Base-by-base conservation (phyloP, 306 rosid species). In the Corylus avellana region DNA sequence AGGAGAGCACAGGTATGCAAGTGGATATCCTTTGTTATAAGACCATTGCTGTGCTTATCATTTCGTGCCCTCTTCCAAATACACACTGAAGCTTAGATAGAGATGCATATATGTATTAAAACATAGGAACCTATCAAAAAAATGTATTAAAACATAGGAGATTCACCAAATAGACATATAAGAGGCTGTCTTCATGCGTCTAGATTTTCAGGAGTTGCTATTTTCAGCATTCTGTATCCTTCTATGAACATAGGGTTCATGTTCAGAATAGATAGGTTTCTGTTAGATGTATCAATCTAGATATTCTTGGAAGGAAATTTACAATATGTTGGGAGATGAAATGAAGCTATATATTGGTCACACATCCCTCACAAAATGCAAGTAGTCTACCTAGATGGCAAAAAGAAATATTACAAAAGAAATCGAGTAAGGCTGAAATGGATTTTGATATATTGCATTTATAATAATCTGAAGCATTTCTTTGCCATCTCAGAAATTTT, bases 1-100 rank as follows among this genome's bases (percentile, higher is more conserved):
- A 57, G 96, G 96, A 77, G 92, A 89, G 56, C 91, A 88, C 83
- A 81, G 92, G 97, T 91, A 89, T 14, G 12, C 20, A 32, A 58
- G 27, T 79, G 46, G 50, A 37, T 67, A 18, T 29, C 27, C 25
- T 67, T 39, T 67, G 72, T 18, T 67, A 44, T 67, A 39, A 9
- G 5, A 22, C 4, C 35, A 6, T 3, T 4, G 58, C 58, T 16
- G 7, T 54, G 77, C 29, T 12, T 39, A 22, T 12, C 29, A 51
- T 78, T 5, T 32, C 61, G 3, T 77, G 14, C 62, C 32, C 18
- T 12, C 22, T 67, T 59, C 27, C 69, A 62, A 32, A 62, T 62
- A 13, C 20, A 32, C 66, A 59, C 66, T 58, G 0, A 11, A 25
- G 69, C 69, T 62, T 12, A 12, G n/a, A 12, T 61, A 61, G 59